Evolutionary conservation across 163 green algal species (phyloP).

Genomic region (Trebouxiophyceae sp.): DNA sequence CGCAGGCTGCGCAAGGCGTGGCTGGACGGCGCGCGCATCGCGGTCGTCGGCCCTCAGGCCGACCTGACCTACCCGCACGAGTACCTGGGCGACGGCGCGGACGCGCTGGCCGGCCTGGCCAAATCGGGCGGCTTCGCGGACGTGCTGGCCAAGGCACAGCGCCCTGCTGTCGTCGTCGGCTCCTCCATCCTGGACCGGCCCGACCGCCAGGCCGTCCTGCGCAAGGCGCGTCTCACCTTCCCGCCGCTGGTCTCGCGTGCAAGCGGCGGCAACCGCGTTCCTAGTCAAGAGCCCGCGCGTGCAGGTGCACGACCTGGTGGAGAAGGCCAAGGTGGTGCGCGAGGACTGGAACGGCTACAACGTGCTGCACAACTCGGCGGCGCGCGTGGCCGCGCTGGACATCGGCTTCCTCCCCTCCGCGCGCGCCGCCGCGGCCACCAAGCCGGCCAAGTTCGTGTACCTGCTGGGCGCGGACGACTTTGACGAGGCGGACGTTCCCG

Average conservation of each 20-base stretch:
- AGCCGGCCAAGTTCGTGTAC: constrained; percentile 81
- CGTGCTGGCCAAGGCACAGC: constrained; percentile 59
- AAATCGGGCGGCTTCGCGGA: constrained; percentile 48
- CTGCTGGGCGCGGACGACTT: constrained; percentile 91
- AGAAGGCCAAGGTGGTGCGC: constrained; percentile 62
- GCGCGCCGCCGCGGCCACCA: constrained; percentile 8
- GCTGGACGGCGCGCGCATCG: constrained; percentile 66
- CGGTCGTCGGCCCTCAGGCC: constrained; percentile 56
- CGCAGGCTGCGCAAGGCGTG: constrained; percentile 72
- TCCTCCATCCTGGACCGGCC: constrained; percentile 68
- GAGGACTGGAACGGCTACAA: constrained; percentile 94
- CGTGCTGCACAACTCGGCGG: constrained; percentile 79
- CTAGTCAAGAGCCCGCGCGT: no score
- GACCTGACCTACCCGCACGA: constrained; percentile 90
- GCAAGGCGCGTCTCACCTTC: constrained; percentile 28
- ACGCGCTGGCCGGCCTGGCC: constrained; percentile 54
- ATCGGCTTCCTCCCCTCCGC: constrained; percentile 82
- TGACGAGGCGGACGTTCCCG: constrained; percentile 60
- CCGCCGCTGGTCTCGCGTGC: no score
- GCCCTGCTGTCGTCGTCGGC: constrained; percentile 83
- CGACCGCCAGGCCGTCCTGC: constrained; percentile 72
- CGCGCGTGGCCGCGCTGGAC: constrained; percentile 85
- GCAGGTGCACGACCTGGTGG: constrained; percentile 59
- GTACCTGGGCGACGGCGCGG: constrained; percentile 69
- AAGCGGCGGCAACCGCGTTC: no score